Percentiles rank a stretch among this genome's conserved stretches.
Evolutionary conservation across 441 rosid genomes (phyloP).

Genomic region (Adansonia madagascariensis): DNA sequence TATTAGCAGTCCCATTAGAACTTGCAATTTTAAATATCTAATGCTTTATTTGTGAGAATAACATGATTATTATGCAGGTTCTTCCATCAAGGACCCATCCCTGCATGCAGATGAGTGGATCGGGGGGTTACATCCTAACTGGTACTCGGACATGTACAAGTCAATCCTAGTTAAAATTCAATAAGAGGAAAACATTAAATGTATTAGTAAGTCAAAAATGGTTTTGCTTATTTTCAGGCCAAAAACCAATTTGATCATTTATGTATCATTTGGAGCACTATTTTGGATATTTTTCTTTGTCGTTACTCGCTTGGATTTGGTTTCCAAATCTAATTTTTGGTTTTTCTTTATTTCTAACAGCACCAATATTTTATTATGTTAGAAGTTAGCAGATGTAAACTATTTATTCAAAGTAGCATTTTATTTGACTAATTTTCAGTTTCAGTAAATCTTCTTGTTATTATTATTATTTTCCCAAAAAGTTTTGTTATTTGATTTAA

Average conservation of each 20-base stretch:
- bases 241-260: not conserved
- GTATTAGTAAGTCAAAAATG: not conserved
- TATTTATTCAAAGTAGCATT: not conserved
- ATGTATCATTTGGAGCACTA: not conserved
- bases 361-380: not conserved
- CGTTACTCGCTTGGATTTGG: not conserved
- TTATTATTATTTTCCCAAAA: not conserved
- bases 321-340: too few species aligned
- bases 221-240: not conserved
- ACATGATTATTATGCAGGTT: conserved; percentile 49
- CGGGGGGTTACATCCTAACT: conserved; percentile 83
- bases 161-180: conserved; percentile 9
- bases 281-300: not conserved
- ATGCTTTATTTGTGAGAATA: not conserved
- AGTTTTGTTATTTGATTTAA: not conserved
- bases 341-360: not conserved
- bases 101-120: conserved; percentile 88
- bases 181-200: not conserved
- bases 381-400: not conserved
- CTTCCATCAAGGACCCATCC: conserved; percentile 95
- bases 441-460: not conserved
- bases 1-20: not conserved
- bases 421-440: not conserved
- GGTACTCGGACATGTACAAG: conserved; percentile 56
- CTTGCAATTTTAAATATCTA: not conserved